Base-by-base conservation (phyloP, 306 rosid species). In the Quercus aquifolioides region DNA sequence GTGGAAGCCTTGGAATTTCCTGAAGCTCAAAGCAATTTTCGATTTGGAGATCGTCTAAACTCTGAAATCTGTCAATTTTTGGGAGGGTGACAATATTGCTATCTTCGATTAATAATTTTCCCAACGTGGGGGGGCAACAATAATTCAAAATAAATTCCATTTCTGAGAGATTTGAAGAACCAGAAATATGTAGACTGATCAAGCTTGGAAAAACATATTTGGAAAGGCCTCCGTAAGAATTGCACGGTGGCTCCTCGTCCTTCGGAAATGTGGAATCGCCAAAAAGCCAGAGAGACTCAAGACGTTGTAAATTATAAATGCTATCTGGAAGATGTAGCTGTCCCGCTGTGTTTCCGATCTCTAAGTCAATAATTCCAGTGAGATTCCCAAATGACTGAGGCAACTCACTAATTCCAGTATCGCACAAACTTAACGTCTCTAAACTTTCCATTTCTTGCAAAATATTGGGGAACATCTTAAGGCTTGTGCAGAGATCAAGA, bases 241-340 rank as follows among this genome's bases (percentile, higher is more conserved):
- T 38, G 43, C 10, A 7, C 10, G 6, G 43, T 6, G 10, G 43
- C 43, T 38, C 46, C 11, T 7, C 46, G 1, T 38, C 46, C 46
- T 38, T 38, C 46, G 0, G 11, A 38, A 38, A 38, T 7, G 3
- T 38, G 11, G 7, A 38, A 7, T 38, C 1, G 3, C 46, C 46
- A 38, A 0, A 0, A 7, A 6, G 3, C 2, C 0, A 0, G 11
- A 38, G 43, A 38, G 0, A 0, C 1, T 38, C 0, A 38, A 38
- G 46, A 38, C 46, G 1, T 38, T 0, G 46, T 38, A 38, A 38
- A 2, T 38, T 7, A 38, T 7, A 38, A 10, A 7, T 38, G 46
- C 46, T 38, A 7, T 0, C 2, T 7, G 46, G 46, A 38, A 38
- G 1, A 7, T 38, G 11, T 38, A 38, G 3, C 0, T 38, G 46